phyloP scores from a whole-genome alignment of 148 eudicot genomes.

The Nepenthes gracilis region DNA sequence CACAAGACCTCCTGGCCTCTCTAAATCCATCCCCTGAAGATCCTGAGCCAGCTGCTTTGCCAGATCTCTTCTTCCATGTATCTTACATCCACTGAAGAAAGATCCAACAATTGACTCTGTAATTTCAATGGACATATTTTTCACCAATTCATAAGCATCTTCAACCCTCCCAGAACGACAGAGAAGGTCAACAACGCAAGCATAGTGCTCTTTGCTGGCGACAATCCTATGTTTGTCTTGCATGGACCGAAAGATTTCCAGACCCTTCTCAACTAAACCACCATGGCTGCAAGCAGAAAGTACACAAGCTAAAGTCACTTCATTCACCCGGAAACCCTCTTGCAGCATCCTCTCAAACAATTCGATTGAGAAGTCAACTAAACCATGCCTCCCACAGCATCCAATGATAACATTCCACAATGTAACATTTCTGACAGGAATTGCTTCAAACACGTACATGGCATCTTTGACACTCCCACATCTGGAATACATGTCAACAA shows the following conservation, averaged over 20 bases:
- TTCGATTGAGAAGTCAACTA: constrained; percentile 24
- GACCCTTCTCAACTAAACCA: constrained; percentile 48
- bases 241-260: constrained; percentile 46
- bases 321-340: constrained; percentile 31
- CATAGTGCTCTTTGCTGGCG: constrained; percentile 43
- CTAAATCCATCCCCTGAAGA: constrained; percentile 16
- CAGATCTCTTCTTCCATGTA: constrained; percentile 53
- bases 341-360: constrained; percentile 40
- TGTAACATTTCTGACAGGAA: constrained; percentile 20
- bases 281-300: constrained; percentile 64
- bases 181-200: constrained; percentile 54
- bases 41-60: constrained; percentile 30
- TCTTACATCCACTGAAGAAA: constrained; percentile 49
- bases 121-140: constrained; percentile 21
- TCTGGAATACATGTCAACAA: constrained; percentile 60
- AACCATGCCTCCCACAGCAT: constrained; percentile 53
- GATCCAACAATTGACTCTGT: constrained; percentile 42
- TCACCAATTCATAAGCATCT: constrained; percentile 39
- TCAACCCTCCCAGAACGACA: constrained; percentile 57
- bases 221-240: constrained; percentile 22
- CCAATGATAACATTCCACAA: constrained; percentile 63
- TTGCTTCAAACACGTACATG: constrained; percentile 26
- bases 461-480: constrained; percentile 46
- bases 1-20: constrained; percentile 43
- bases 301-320: constrained; percentile 42